Evolutionary conservation across 768 basidiomycete genomes (phyloP).

Genomic region (Amanita molliuscula): DNA sequence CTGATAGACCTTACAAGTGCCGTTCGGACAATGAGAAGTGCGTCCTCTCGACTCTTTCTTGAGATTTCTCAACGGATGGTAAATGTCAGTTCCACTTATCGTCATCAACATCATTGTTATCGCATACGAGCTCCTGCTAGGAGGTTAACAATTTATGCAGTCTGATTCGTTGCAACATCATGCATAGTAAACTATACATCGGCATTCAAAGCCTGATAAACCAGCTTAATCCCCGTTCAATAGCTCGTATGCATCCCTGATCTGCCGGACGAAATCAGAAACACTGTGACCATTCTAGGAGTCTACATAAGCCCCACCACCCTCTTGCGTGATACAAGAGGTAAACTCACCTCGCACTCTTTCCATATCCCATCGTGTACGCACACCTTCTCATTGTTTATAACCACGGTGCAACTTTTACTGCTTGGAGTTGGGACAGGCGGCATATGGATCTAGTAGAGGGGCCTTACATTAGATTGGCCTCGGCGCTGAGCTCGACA

Average conservation of each 20-base stretch:
- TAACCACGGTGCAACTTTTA: slow-evolving; percentile 83
- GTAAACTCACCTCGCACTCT: slow-evolving; percentile 54
- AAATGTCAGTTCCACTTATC: slow-evolving; percentile 77
- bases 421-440: slow-evolving; percentile 18
- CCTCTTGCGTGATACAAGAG: not conserved
- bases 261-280: slow-evolving; percentile 67
- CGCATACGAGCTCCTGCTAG: slow-evolving; percentile 72
- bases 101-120: slow-evolving; percentile 81
- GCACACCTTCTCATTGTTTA: slow-evolving; percentile 59
- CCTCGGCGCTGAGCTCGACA: slow-evolving; percentile 26
- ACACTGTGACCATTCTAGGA: slow-evolving; percentile 62
- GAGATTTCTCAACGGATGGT: slow-evolving; percentile 7
- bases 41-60: slow-evolving; percentile 24
- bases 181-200: too few species aligned
- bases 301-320: slow-evolving; percentile 9
- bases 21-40: slow-evolving; percentile 96
- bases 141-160: slow-evolving; percentile 17
- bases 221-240: slow-evolving; percentile 33
- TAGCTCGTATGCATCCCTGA: slow-evolving; percentile 60
- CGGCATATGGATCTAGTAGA: not conserved
- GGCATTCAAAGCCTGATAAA: too few species aligned
- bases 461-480: slow-evolving; percentile 46
- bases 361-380: slow-evolving; percentile 74
- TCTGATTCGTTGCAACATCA: too few species aligned
- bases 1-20: slow-evolving; percentile 90